phyloP scores from a whole-genome alignment of 345 rosid species.

The Gossypium longicalyx region DNA sequence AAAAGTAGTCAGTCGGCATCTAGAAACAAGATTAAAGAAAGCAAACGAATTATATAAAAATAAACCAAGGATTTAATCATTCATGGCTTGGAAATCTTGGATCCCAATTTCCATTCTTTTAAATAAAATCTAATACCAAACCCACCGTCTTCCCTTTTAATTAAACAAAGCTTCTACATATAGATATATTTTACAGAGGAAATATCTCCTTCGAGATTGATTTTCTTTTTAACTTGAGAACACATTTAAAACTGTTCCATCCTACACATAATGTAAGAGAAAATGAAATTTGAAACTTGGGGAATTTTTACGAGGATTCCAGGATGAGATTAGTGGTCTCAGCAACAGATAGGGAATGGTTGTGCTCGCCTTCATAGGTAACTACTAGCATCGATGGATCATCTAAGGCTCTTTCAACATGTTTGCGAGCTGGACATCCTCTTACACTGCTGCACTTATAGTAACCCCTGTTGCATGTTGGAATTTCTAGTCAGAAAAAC shows the following conservation, averaged over 20 bases:
- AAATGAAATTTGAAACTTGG: slow-evolving; percentile 6
- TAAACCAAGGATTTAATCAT: not conserved
- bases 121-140: slow-evolving; percentile 30
- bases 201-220: slow-evolving; percentile 38
- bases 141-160: slow-evolving; percentile 31
- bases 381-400: slow-evolving; percentile 76
- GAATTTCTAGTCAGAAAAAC: not conserved
- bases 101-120: slow-evolving; percentile 22
- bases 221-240: not conserved
- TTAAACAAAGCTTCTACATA: not conserved
- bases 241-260: not conserved
- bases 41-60: not conserved
- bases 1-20: slow-evolving; percentile 21
- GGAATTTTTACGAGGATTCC: slow-evolving; percentile 63
- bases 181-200: slow-evolving; percentile 23
- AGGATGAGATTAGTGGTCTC: slow-evolving; percentile 65
- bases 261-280: not conserved
- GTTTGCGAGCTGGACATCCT: slow-evolving; percentile 98
- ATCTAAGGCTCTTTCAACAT: slow-evolving; percentile 83
- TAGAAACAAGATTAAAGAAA: slow-evolving; percentile 17
- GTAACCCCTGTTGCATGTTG: slow-evolving; percentile 61
- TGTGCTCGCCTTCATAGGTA: slow-evolving; percentile 93
- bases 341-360: slow-evolving; percentile 59
- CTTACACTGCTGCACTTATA: slow-evolving; percentile 91
- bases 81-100: too few relatives aligned